Percentiles rank a stretch among this genome's conserved stretches.
These are phyloP conservation scores for Myriosclerotinia scirpicola DNA, from an alignment of 2,329 filamentous ascomycete species.

Conservation along the genomic window DNA sequence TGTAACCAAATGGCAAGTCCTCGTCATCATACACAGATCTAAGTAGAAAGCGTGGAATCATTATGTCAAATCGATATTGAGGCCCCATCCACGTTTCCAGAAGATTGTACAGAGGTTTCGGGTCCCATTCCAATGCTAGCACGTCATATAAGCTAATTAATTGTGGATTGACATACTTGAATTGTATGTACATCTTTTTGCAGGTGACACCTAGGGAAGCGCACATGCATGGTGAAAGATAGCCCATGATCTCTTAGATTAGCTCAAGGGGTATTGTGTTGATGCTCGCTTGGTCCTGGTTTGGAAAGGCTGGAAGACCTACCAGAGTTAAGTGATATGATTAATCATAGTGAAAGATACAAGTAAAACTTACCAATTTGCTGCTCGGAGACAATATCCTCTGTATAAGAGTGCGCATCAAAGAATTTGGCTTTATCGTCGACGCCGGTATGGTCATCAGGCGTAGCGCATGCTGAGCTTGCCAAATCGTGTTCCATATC, in stretches of 20 bases:
- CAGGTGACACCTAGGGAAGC: not conserved
- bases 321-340: not conserved
- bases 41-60: not conserved
- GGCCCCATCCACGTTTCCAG: not conserved
- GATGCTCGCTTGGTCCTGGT: not conserved
- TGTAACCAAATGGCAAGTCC: rapidly evolving
- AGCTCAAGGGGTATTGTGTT: not conserved
- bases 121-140: no score
- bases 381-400: not conserved
- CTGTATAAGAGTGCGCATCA: not conserved
- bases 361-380: not conserved
- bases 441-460: not conserved
- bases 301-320: not conserved
- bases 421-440: not conserved
- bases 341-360: not conserved
- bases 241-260: rapidly evolving
- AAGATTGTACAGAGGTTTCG: not conserved
- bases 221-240: not conserved
- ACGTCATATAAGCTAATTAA: not conserved
- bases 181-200: not conserved
- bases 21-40: not conserved
- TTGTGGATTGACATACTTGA: not conserved
- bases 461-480: not conserved
- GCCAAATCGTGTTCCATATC: not conserved
- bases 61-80: not conserved